Conservation (phyloP, 1,139 yeast genomes). For the Hansenula sp. region DNA sequence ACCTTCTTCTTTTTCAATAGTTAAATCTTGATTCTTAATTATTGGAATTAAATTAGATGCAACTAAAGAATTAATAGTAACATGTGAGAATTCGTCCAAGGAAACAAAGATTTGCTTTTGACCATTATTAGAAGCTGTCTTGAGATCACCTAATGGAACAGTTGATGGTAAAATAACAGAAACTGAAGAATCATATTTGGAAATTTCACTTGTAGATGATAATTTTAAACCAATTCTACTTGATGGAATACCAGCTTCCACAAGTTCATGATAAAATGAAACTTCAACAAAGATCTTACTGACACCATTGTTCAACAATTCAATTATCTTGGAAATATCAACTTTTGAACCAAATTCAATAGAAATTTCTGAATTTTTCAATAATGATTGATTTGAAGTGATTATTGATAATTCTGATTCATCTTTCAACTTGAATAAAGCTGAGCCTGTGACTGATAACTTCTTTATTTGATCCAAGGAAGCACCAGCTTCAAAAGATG, state of each 20-base stretch:
- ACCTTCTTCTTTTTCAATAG: conserved; percentile 29
- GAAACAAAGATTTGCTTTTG: conserved; percentile 38
- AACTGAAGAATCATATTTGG: conserved; percentile 11
- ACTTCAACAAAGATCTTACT: conserved; percentile 41
- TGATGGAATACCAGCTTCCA: conserved; percentile 53
- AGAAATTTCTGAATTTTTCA: conserved; percentile 9
- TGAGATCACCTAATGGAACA: conserved; percentile 21
- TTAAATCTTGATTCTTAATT: conserved; percentile 35
- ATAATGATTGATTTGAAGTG: conserved; percentile 3
- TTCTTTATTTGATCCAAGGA: conserved; percentile 7
- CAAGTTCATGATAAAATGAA: conserved; percentile 32
- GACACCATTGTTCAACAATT: conserved; percentile 66
- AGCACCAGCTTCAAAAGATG: conserved; percentile 12
- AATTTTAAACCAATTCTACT: conserved; percentile 21
- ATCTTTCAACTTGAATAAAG: conserved; percentile 11
- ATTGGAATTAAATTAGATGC: conserved; percentile 47
- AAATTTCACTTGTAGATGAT: conserved; percentile 5
- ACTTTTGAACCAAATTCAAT: conserved; percentile 13
- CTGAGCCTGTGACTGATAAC: conserved; percentile 21
- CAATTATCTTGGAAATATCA: conserved; percentile 45
- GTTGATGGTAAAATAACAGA: conserved; percentile 23
- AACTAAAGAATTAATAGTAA: conserved; percentile 23
- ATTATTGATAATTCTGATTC: conserved; percentile 13
- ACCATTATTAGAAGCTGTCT: conserved; percentile 32
- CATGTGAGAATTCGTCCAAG: conserved; percentile 14